A percentile compares a stretch with the other conserved stretches of the same genome.
phyloP scores from a whole-genome alignment of 2,329 filamentous ascomycete species.

The Colletotrichum sp. region DNA sequence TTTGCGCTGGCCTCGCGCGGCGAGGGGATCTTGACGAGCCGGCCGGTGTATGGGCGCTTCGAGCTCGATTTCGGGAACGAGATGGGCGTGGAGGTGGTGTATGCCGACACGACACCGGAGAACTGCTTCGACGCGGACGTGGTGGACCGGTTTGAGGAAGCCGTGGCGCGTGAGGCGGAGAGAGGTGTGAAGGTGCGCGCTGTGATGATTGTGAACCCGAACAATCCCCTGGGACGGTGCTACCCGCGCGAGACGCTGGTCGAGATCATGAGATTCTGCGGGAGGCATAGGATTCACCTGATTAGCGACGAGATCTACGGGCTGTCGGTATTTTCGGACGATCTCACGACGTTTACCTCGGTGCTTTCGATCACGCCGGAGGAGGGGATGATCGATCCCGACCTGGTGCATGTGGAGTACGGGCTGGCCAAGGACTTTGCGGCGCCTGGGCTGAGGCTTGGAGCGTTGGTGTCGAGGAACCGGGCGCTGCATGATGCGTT shows the following conservation, averaged over 20 bases:
- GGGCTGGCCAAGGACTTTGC: slow-evolving; percentile 56
- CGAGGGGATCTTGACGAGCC: slow-evolving; percentile 42
- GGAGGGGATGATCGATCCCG: slow-evolving; percentile 46
- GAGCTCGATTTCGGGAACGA: slow-evolving; percentile 51
- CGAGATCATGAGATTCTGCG: slow-evolving; percentile 52
- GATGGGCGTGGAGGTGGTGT: slow-evolving; percentile 43
- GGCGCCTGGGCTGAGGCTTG: slow-evolving; percentile 55
- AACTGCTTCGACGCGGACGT: slow-evolving; percentile 48
- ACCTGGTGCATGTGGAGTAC: slow-evolving; percentile 55
- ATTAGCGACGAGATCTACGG: slow-evolving; percentile 66
- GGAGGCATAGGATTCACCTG: slow-evolving; percentile 54
- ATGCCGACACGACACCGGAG: slow-evolving; percentile 45
- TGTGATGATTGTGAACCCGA: slow-evolving; percentile 56
- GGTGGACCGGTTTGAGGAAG: slow-evolving; percentile 49
- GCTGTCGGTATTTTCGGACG: slow-evolving; percentile 45
- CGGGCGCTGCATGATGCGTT: slow-evolving; percentile 36
- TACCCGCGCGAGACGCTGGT: slow-evolving; percentile 48
- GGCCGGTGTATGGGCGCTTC: slow-evolving; percentile 53
- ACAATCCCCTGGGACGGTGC: slow-evolving; percentile 56
- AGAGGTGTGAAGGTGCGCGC: slow-evolving; percentile 45
- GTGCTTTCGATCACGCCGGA: slow-evolving; percentile 48
- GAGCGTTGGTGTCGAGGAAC: slow-evolving; percentile 48
- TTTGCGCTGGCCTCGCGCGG: slow-evolving; percentile 42
- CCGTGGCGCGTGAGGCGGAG: slow-evolving; percentile 36
- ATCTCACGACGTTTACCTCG: slow-evolving; percentile 48